Evolutionary conservation across 2,329 filamentous ascomycete genomes (phyloP), one percentile per base, ranked within the genome.

Genomic region (Fusarium sp.): DNA sequence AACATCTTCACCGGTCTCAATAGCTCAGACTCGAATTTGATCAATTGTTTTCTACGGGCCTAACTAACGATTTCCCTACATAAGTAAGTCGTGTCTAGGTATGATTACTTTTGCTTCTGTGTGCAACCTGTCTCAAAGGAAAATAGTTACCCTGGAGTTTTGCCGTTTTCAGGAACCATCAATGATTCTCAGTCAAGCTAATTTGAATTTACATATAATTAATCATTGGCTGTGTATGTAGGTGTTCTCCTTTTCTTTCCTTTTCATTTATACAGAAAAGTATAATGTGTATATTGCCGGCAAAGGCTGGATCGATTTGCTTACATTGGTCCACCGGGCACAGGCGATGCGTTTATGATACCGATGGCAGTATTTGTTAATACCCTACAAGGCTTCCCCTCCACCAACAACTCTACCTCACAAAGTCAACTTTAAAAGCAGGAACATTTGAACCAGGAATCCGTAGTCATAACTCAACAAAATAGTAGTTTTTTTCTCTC

Each of bases 401-500:
- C 34, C 9, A n/a, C 6, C 18, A 22, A 55, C 51, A 55, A 28
- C 14, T 41, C 51, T 55, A 6, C 24, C 20, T 17, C 34, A 14
- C 8, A n/a, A n/a, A 30, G 51, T 41, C 34, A 41, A n/a, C 3
- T n/a, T 22, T 10, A 39, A 41, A 7, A n/a, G 14, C 10, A 54
- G 24, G 20, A 39, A 18, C 20, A n/a, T 20, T 50, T 11, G 14
- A 58, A 38, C 2, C 9, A 12, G 8, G 11, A 36, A 30, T 36
- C 12, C 8, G 14, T 5, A 24, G 42, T 24, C 45, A 67, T 55
- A 36, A 60, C 24, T 30, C 59, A 74, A 65, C 59, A 62, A 62
- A 72, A 59, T n/a, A 61, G 68, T 60, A 62, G 14, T 58, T 72
- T 55, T 28, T 48, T 62, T 13, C 32, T 34, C 32, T 34, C 32